Conservation (phyloP, 768 basidiomycete species). For the Lactarius sp. region DNA sequence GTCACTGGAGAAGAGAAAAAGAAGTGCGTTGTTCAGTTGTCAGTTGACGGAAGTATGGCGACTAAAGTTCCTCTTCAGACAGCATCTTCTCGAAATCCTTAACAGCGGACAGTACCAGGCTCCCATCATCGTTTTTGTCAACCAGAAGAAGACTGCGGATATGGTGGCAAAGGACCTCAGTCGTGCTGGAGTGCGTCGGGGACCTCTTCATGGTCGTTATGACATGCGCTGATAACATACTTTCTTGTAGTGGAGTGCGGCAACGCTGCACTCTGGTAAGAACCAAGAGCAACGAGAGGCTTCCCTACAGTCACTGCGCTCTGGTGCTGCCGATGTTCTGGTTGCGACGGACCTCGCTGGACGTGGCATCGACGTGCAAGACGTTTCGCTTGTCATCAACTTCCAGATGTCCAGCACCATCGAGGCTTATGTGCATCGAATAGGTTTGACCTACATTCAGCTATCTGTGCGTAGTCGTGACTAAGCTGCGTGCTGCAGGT, state of each 20-base stretch:
- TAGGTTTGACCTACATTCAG: slow-evolving; percentile 49
- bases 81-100: slow-evolving; percentile 85
- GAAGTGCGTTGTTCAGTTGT: slow-evolving; percentile 52
- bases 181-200: slow-evolving; percentile 69
- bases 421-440: slow-evolving; percentile 96
- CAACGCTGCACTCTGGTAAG: slow-evolving; percentile 95
- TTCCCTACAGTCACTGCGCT: slow-evolving; percentile 78
- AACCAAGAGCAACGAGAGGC: slow-evolving; percentile 97
- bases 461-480: neutral
- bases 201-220: neutral
- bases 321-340: slow-evolving; percentile 80
- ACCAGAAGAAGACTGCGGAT: slow-evolving; percentile 99
- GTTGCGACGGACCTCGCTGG: slow-evolving; percentile 98
- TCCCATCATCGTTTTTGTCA: slow-evolving; percentile 98
- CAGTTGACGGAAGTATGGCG: neutral
- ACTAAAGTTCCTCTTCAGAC: slow-evolving; percentile 41
- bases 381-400: slow-evolving; percentile 94
- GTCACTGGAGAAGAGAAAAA: slow-evolving; percentile 92
- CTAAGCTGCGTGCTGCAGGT: slow-evolving; percentile 42
- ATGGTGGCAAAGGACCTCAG: slow-evolving; percentile 94
- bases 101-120: slow-evolving; percentile 77
- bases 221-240: neutral
- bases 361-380: slow-evolving; percentile 97
- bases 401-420: slow-evolving; percentile 97
- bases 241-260: slow-evolving; percentile 69